Percentiles rank a stretch among this genome's conserved stretches.
Conservation (phyloP, 257 asterid species). For the Solanum sitiens region DNA sequence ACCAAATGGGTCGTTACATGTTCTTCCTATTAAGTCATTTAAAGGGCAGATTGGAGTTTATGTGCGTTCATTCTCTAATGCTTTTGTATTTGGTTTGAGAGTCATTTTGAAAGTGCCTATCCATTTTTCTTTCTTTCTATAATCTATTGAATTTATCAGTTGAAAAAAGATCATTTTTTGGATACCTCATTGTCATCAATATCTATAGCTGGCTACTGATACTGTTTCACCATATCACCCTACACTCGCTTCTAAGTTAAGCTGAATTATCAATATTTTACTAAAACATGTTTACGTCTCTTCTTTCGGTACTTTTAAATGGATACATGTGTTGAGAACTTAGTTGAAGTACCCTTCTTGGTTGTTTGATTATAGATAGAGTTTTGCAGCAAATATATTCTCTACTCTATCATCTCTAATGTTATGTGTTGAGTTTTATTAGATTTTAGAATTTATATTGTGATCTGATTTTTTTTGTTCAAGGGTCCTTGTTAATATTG, state of each 20-base stretch:
- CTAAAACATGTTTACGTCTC: too few relatives aligned
- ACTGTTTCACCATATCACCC: constrained; percentile 46
- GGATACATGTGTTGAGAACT: too few relatives aligned
- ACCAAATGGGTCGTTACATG: too few relatives aligned
- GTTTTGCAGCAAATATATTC: neutral
- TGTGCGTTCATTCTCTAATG: too few relatives aligned
- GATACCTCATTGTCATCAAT: neutral
- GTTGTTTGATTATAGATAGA: neutral
- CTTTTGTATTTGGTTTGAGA: too few relatives aligned
- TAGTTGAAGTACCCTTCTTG: neutral
- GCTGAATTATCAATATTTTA: neutral
- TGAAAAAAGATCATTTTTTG: neutral
- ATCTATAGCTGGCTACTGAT: constrained; percentile 49
- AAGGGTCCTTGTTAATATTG: neutral
- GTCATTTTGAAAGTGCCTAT: too few relatives aligned
- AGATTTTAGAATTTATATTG: too few relatives aligned
- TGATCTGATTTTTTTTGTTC: too few relatives aligned
- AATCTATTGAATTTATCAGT: neutral
- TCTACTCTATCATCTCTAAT: neutral
- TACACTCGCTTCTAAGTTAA: constrained; percentile 30
- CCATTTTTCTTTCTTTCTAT: neutral
- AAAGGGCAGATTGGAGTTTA: too few relatives aligned
- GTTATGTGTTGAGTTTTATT: too few relatives aligned
- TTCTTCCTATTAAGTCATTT: too few relatives aligned
- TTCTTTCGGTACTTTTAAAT: too few relatives aligned